Conservation (phyloP, 768 basidiomycete genomes). For the Suillus subaureus region DNA sequence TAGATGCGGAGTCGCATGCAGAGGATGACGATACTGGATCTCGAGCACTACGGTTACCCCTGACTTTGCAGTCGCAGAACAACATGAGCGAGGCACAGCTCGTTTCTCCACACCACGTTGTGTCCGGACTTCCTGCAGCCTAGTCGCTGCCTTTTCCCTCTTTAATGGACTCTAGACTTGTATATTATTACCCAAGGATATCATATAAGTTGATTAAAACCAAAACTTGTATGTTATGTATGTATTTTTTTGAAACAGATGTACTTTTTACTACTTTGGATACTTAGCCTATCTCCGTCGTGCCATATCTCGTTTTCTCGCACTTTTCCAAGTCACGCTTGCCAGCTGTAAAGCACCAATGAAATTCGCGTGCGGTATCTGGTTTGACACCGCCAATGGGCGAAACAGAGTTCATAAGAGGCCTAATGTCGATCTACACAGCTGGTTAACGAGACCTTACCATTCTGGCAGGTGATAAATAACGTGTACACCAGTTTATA, state of each 20-base stretch:
- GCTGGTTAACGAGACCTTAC: neutral
- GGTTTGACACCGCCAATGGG: neutral
- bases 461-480: neutral
- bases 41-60: constrained; percentile 15
- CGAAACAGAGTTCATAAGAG: neutral
- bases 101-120: constrained; percentile 19
- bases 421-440: neutral
- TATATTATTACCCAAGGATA: constrained; percentile 4
- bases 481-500: neutral
- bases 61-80: constrained; percentile 22
- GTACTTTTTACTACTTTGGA: constrained; percentile 19
- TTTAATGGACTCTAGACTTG: constrained; percentile 8
- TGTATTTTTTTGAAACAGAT: constrained; percentile 22
- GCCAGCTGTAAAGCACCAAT: constrained; percentile 14
- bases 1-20: constrained; percentile 36
- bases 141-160: constrained; percentile 10
- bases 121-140: constrained; percentile 9
- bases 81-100: constrained; percentile 54
- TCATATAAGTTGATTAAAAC: neutral
- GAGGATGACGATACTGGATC: constrained; percentile 18
- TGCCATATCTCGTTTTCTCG: constrained; percentile 12
- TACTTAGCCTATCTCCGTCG: no score
- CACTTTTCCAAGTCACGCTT: constrained; percentile 6
- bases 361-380: constrained; percentile 1
- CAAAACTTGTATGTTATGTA: constrained; percentile 20